Evolutionary conservation across 768 basidiomycete species (phyloP).

Genomic region (Xanthoconium purpureum): DNA sequence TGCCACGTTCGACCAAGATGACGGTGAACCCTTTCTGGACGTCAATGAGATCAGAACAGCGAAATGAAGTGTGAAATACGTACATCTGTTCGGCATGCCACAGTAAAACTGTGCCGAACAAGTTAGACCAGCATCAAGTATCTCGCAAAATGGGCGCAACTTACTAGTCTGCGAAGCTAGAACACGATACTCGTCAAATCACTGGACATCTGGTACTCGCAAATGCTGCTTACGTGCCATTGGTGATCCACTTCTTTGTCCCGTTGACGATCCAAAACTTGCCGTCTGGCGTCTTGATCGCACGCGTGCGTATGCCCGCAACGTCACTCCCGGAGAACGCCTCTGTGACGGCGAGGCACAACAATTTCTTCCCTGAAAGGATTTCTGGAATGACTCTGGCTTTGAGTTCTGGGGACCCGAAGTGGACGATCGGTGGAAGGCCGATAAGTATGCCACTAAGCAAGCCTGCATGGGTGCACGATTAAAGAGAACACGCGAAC

Average conservation of each 20-base stretch:
- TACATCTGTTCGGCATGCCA: neutral
- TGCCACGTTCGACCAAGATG: neutral
- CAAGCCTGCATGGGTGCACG: slow-evolving; percentile 36
- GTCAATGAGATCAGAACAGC: neutral
- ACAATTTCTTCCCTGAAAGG: neutral
- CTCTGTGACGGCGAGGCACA: neutral
- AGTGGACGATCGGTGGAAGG: slow-evolving; percentile 72
- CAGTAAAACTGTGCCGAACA: neutral
- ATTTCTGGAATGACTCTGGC: neutral
- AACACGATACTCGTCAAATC: neutral
- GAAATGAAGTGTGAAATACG: neutral
- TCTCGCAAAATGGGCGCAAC: neutral
- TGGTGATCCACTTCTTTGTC: slow-evolving; percentile 1
- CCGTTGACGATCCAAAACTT: neutral
- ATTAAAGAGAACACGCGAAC: neutral
- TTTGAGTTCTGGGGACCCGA: slow-evolving; percentile 57
- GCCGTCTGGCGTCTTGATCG: neutral
- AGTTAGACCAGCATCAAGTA: neutral
- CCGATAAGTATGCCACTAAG: slow-evolving; percentile 45
- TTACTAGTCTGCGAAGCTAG: neutral
- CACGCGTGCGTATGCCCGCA: neutral
- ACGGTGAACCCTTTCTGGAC: neutral
- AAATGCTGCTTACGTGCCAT: neutral
- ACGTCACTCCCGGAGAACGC: slow-evolving; percentile 1
- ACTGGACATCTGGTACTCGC: neutral